Conservation (phyloP, 805 yeast genomes). For the Candida montana region DNA sequence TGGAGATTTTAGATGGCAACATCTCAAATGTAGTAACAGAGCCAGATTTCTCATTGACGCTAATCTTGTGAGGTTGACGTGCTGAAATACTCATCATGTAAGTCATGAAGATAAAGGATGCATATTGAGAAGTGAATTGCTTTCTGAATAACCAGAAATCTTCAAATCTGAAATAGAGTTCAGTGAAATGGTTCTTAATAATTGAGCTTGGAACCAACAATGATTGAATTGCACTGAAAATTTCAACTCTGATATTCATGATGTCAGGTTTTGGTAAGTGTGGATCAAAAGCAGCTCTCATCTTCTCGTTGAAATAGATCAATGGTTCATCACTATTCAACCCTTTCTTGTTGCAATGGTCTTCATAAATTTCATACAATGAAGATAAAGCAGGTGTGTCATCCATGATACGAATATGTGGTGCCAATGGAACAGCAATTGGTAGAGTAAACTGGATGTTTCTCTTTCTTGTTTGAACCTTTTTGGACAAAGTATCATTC, state of each 20-base stretch:
- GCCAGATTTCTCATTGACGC: slow-evolving; percentile 76
- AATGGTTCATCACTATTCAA: slow-evolving; percentile 86
- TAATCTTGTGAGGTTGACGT: slow-evolving; percentile 91
- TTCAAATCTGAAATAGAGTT: slow-evolving; percentile 69
- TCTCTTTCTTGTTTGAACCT: slow-evolving; percentile 85
- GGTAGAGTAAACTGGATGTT: slow-evolving; percentile 83
- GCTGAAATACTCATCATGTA: slow-evolving; percentile 91
- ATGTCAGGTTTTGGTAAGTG: slow-evolving; percentile 90
- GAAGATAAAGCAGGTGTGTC: slow-evolving; percentile 68
- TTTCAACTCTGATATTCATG: slow-evolving; percentile 83
- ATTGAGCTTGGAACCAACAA: slow-evolving; percentile 81
- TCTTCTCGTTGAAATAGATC: slow-evolving; percentile 75
- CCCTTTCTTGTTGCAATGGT: slow-evolving; percentile 66
- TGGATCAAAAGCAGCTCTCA: slow-evolving; percentile 91
- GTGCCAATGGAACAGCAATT: slow-evolving; percentile 87
- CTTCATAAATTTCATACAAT: slow-evolving; percentile 82
- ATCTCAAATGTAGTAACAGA: slow-evolving; percentile 91
- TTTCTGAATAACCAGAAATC: slow-evolving; percentile 97
- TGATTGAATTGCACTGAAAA: slow-evolving; percentile 84
- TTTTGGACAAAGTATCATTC: slow-evolving; percentile 71
- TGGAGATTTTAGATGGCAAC: slow-evolving; percentile 80
- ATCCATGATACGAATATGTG: slow-evolving; percentile 88
- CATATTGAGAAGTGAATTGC: slow-evolving; percentile 92
- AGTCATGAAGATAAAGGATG: slow-evolving; percentile 86
- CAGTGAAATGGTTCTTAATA: slow-evolving; percentile 70